Evolutionary conservation across 2,329 filamentous ascomycete species (phyloP).

Genomic region (Aspergillus calidoustus): DNA sequence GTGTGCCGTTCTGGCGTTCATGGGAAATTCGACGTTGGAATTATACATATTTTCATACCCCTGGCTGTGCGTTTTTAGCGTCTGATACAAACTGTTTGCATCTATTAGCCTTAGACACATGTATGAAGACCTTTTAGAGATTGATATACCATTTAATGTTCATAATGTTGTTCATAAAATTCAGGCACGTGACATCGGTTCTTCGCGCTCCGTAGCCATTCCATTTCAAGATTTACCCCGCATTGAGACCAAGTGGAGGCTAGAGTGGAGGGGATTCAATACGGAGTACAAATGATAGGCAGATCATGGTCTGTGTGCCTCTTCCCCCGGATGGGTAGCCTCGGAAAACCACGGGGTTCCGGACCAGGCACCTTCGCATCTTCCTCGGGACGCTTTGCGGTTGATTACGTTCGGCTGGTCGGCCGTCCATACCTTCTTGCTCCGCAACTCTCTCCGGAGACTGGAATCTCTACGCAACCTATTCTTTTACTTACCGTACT

Average conservation of each 20-base stretch:
- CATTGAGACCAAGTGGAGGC: conserved; percentile 21
- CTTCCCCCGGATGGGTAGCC: conserved; percentile 13
- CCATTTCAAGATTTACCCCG: conserved; percentile 23
- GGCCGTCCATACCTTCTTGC: not conserved
- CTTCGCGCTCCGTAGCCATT: conserved; percentile 20
- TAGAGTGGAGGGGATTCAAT: not conserved
- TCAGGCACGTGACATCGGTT: conserved; percentile 18
- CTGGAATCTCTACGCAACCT: not conserved
- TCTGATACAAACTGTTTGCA: conserved; percentile 10
- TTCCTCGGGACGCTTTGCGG: conserved; percentile 11
- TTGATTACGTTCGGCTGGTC: conserved; percentile 14
- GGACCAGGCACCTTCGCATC: conserved; percentile 6
- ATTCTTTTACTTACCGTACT: not conserved
- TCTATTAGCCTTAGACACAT: conserved; percentile 16
- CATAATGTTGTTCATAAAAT: not conserved
- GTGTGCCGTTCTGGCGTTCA: conserved; percentile 14
- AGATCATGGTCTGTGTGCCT: conserved; percentile 5
- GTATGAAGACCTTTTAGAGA: conserved; percentile 10
- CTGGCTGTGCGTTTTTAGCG: conserved; percentile 13
- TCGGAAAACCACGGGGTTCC: conserved; percentile 21
- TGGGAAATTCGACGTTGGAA: conserved; percentile 5
- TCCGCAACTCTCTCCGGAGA: not conserved
- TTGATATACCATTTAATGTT: conserved; percentile 1
- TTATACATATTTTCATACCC: conserved; percentile 19
- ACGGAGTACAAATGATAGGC: not conserved